These are phyloP conservation scores for Aspergillus diversus DNA, from an alignment of 495 filamentous ascomycete species.

Conservation along the genomic window DNA sequence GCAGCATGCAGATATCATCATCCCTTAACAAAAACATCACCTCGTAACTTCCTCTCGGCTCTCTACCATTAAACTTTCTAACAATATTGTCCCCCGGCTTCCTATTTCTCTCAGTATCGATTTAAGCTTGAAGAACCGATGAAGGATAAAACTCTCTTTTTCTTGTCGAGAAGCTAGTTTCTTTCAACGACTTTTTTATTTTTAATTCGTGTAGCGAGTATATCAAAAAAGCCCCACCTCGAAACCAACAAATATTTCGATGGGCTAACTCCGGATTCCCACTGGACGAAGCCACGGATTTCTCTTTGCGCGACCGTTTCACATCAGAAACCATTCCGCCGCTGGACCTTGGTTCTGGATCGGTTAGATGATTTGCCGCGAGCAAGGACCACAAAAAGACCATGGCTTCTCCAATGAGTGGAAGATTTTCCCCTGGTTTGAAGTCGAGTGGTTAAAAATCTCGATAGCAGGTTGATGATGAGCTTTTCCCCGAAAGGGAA, in stretches of 20 bases:
- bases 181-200: too few relatives aligned
- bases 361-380: conserved; percentile 10
- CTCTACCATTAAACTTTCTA: too few relatives aligned
- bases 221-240: too few relatives aligned
- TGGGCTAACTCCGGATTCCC: background rate
- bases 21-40: background rate
- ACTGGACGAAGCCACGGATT: background rate
- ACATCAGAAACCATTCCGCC: conserved; percentile 19
- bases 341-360: conserved; percentile 23
- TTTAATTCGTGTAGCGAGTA: too few relatives aligned
- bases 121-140: too few relatives aligned
- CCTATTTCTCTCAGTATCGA: too few relatives aligned
- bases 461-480: background rate
- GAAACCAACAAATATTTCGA: too few relatives aligned
- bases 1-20: background rate
- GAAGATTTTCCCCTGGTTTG: background rate
- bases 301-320: conserved; percentile 24
- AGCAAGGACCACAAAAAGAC: conserved; percentile 25
- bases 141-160: too few relatives aligned
- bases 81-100: too few relatives aligned
- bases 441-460: background rate
- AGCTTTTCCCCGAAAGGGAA: conserved; percentile 20
- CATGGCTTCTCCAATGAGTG: conserved; percentile 6
- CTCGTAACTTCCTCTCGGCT: background rate
- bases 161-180: too few relatives aligned